These are phyloP conservation scores for Clarireedia homoeocarpa DNA, from an alignment of 2,329 filamentous ascomycete genomes.

Conservation along the genomic window DNA sequence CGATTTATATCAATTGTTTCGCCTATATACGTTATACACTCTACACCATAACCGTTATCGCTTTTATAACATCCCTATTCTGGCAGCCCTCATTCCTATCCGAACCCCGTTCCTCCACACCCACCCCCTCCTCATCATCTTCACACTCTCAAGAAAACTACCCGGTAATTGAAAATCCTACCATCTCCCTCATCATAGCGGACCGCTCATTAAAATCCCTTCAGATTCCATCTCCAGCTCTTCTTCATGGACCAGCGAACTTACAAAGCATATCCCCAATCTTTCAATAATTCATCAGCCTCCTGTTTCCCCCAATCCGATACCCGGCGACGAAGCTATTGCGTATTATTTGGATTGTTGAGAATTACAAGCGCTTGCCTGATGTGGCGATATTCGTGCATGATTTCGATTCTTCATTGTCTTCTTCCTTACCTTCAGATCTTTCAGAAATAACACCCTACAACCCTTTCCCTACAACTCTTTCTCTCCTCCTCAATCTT, in stretches of 20 bases:
- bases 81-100: not conserved
- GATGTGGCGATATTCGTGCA: not conserved
- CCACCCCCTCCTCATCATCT: not conserved
- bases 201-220: not conserved
- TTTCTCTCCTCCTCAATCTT: not conserved
- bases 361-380: not conserved
- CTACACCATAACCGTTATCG: not conserved
- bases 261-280: not conserved
- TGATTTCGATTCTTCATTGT: not conserved
- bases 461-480: not conserved
- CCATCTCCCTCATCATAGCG: not conserved
- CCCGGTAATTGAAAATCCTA: not conserved
- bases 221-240: not conserved
- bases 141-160: not conserved
- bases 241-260: not conserved
- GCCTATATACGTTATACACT: not conserved
- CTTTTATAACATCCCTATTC: constrained; percentile 3
- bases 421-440: too few species aligned
- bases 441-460: too few species aligned
- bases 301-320: too few species aligned
- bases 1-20: not conserved
- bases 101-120: not conserved
- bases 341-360: not conserved
- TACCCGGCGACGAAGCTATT: not conserved
- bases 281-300: not conserved